Percentiles rank a stretch among this genome's conserved stretches.
These are phyloP conservation scores for Podochytrium sp. DNA, from an alignment of 192 early-diverging fungal species.

Conservation along the genomic window DNA sequence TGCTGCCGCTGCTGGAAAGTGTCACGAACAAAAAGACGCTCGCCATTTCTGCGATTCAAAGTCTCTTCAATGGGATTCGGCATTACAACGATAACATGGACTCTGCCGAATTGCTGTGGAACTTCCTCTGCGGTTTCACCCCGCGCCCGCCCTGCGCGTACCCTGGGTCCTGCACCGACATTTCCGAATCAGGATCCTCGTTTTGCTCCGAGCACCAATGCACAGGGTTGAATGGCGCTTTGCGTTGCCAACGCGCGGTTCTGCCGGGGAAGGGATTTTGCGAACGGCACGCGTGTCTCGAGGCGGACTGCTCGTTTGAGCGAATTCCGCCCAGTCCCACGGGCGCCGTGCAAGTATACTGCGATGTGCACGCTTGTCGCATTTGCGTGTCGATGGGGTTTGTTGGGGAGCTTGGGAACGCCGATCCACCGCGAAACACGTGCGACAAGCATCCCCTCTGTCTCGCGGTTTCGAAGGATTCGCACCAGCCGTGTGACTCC, in stretches of 20 bases:
- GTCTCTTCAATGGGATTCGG: constrained; percentile 30
- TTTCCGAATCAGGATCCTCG: constrained; percentile 1
- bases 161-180: background rate
- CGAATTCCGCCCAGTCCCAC: background rate
- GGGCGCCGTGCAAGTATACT: constrained; percentile 3
- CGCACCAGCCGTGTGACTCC: background rate
- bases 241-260: constrained; percentile 5
- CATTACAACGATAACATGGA: constrained; percentile 35
- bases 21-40: background rate
- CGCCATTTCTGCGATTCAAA: background rate
- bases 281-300: constrained; percentile 16
- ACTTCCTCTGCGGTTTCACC: constrained; percentile 21
- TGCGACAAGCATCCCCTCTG: constrained; percentile 37
- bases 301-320: constrained; percentile 1
- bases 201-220: constrained; percentile 31
- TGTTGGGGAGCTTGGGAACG: constrained; percentile 4
- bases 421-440: constrained; percentile 32
- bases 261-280: constrained; percentile 22
- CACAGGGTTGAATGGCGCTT: background rate
- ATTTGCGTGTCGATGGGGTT: constrained; percentile 27
- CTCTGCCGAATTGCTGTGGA: constrained; percentile 23
- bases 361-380: constrained; percentile 30
- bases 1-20: background rate
- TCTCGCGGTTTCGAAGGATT: background rate
- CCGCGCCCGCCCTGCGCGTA: constrained; percentile 28